Percentiles rank a stretch among this genome's conserved stretches.
Evolutionary conservation across 352 stramenopile species (phyloP).

Genomic region (Phytopythium mirpurense): DNA sequence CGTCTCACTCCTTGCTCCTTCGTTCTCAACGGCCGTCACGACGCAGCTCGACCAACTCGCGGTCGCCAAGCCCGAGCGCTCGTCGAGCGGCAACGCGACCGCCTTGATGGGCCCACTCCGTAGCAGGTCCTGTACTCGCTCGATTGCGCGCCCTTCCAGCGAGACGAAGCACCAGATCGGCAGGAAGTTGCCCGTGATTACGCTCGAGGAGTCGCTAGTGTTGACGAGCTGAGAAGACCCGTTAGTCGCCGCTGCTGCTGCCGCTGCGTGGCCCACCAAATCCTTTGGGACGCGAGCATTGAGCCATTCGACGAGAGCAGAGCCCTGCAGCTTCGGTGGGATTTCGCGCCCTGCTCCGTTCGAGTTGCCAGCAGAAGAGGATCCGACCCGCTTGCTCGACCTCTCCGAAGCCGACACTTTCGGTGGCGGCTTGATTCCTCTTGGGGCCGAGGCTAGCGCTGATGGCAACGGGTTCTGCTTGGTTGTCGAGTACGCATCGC

Average conservation of each 20-base stretch:
- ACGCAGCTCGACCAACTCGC: constrained; percentile 77
- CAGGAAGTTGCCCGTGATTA: constrained; percentile 42
- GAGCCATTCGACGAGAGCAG: constrained; percentile 39
- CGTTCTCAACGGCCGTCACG: constrained; percentile 58
- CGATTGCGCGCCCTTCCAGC: constrained; percentile 25
- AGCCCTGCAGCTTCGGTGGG: constrained; percentile 12
- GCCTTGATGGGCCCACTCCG: constrained; percentile 44
- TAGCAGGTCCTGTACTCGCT: constrained; percentile 19
- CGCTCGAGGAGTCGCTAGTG: not conserved
- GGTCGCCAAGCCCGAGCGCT: constrained; percentile 29
- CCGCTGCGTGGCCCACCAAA: constrained; percentile 35
- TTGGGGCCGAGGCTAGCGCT: not conserved
- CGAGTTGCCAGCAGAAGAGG: not conserved
- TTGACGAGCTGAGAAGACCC: not conserved
- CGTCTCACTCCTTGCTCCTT: not conserved
- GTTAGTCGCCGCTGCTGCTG: constrained; percentile 6
- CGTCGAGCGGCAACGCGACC: constrained; percentile 57
- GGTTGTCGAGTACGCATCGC: not conserved
- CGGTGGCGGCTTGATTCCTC: not conserved
- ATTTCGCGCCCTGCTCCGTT: not conserved
- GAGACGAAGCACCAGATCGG: constrained; percentile 75
- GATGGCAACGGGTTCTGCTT: not conserved
- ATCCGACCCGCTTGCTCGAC: not conserved
- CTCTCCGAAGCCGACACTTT: not conserved
- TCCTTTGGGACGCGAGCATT: constrained; percentile 38